Evolutionary conservation across 1,139 yeast genomes (phyloP).

Genomic region (Nakaseomyces uthaithaninus): DNA sequence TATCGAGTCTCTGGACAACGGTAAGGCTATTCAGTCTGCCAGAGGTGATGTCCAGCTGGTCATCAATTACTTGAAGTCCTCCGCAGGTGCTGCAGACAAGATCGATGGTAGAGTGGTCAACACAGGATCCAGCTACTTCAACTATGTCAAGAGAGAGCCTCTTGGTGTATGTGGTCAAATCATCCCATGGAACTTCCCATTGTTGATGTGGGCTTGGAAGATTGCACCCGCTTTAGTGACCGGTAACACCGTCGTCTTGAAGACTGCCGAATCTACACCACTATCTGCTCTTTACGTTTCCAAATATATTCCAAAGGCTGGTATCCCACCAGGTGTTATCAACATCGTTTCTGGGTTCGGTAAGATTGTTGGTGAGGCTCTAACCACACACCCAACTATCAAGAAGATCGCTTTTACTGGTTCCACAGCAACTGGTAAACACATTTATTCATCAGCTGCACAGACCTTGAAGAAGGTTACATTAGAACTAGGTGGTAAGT

Average conservation of each 20-base stretch:
- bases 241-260: conserved; percentile 52
- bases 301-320: conserved; percentile 44
- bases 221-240: conserved; percentile 55
- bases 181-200: conserved; percentile 61
- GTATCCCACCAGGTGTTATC: conserved; percentile 51
- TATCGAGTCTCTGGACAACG: conserved; percentile 71
- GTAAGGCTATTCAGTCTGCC: conserved; percentile 50
- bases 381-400: conserved; percentile 43
- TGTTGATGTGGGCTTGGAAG: conserved; percentile 57
- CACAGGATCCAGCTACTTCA: conserved; percentile 44
- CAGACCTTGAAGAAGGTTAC: conserved; percentile 49
- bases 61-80: conserved; percentile 48
- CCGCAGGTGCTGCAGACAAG: conserved; percentile 70
- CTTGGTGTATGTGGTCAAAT: conserved; percentile 59
- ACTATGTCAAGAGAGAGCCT: conserved; percentile 45
- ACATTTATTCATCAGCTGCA: conserved; percentile 48
- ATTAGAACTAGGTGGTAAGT: conserved; percentile 57
- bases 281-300: conserved; percentile 49
- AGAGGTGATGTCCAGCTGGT: conserved; percentile 50
- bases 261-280: conserved; percentile 56
- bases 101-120: conserved; percentile 54
- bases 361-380: conserved; percentile 50
- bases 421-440: conserved; percentile 53
- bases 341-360: conserved; percentile 54
- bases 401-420: conserved; percentile 57